Percentiles rank a stretch among this genome's conserved stretches.
Evolutionary conservation across 345 rosid genomes (phyloP).

Genomic region (Lumnitzera littorea): DNA sequence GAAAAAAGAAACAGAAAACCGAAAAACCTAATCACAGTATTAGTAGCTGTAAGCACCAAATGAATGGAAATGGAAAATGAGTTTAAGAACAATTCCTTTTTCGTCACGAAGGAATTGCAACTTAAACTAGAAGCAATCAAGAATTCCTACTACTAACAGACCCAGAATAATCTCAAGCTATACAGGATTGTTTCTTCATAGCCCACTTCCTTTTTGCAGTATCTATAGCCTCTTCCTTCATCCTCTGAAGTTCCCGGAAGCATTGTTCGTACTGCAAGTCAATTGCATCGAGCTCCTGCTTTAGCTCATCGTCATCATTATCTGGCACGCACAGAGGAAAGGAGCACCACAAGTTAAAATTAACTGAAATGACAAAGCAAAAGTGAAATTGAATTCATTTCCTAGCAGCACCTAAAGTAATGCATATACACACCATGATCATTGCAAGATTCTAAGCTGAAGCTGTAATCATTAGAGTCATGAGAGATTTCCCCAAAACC

Average conservation of each 20-base stretch:
- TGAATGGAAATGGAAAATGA: too few species aligned
- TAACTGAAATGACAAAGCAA: slow-evolving; percentile 34
- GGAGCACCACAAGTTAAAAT: slow-evolving; percentile 24
- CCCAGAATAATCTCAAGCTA: slow-evolving; percentile 7
- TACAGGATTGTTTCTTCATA: slow-evolving; percentile 31
- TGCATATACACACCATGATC: slow-evolving; percentile 19
- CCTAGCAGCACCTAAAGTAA: slow-evolving; percentile 16
- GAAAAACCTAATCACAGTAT: too few species aligned
- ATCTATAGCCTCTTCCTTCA: slow-evolving; percentile 62
- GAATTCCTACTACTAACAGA: too few species aligned
- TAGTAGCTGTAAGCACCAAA: too few species aligned
- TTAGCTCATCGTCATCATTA: slow-evolving; percentile 36
- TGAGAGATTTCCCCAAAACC: slow-evolving; percentile 12
- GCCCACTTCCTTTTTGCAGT: slow-evolving; percentile 57
- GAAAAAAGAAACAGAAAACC: too few species aligned
- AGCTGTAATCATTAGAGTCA: slow-evolving; percentile 5
- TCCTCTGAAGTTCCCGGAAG: slow-evolving; percentile 49
- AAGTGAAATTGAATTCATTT: slow-evolving; percentile 27
- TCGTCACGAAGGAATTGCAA: too few species aligned
- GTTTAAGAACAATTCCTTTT: too few species aligned
- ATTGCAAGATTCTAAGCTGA: slow-evolving; percentile 10
- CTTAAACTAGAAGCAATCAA: too few species aligned
- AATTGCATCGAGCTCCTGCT: slow-evolving; percentile 51
- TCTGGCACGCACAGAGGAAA: slow-evolving; percentile 28
- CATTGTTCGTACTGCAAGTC: slow-evolving; percentile 46